phyloP scores from a whole-genome alignment of 805 yeast species.

The Dipodascus albidus region DNA sequence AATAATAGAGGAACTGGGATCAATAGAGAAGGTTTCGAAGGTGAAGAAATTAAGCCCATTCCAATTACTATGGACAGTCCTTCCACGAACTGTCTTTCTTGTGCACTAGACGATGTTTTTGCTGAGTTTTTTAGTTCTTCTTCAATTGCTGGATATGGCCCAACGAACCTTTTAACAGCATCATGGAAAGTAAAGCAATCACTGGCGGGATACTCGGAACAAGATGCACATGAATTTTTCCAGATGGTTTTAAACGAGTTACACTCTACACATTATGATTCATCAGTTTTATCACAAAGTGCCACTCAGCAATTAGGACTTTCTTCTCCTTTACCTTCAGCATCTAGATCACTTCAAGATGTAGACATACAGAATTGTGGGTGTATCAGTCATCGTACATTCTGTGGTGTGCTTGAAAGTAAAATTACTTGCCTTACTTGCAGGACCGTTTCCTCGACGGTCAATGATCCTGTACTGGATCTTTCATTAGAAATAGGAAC shows the following conservation, averaged over 20 bases:
- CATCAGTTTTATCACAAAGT: constrained; percentile 5
- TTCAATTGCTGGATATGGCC: constrained; percentile 60
- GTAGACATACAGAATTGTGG: constrained; percentile 33
- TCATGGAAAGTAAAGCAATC: constrained; percentile 73
- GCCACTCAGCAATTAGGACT: constrained; percentile 6
- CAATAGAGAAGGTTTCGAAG: neutral
- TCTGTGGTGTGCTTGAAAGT: constrained; percentile 75
- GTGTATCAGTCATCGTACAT: constrained; percentile 75
- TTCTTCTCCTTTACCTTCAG: neutral
- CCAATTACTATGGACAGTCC: constrained; percentile 6
- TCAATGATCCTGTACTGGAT: constrained; percentile 5
- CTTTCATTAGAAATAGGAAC: constrained; percentile 9
- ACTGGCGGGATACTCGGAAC: constrained; percentile 92
- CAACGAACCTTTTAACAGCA: constrained; percentile 68
- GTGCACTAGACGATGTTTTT: constrained; percentile 74
- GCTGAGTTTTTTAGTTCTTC: constrained; percentile 59
- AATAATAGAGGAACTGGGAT: neutral
- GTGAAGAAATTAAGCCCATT: neutral
- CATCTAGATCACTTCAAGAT: neutral
- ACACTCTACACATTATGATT: constrained; percentile 32
- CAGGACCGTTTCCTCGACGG: constrained; percentile 50
- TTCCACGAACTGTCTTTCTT: constrained; percentile 50
- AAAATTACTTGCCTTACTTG: constrained; percentile 38
- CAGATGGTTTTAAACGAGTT: constrained; percentile 81
- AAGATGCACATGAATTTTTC: constrained; percentile 97